A percentile compares a stretch with the other conserved stretches of the same genome.
These are phyloP conservation scores for Lepidopterella palustris DNA, from an alignment of 495 filamentous ascomycete genomes.

Conservation along the genomic window DNA sequence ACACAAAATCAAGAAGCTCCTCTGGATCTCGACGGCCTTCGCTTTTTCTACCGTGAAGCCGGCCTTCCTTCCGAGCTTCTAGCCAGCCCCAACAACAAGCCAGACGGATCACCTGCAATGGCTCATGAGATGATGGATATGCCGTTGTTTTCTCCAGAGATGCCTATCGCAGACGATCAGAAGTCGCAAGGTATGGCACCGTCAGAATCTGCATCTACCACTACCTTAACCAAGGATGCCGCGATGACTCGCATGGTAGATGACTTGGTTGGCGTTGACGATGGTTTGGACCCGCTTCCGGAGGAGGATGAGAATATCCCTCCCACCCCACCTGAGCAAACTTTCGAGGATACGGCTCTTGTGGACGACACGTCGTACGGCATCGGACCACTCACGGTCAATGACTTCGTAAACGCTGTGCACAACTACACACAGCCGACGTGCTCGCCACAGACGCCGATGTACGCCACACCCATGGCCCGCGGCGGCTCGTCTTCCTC, in stretches of 20 bases:
- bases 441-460: slow-evolving; percentile 5
- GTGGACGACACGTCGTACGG: slow-evolving; percentile 19
- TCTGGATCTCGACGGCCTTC: slow-evolving; percentile 16
- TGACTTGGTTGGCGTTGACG: slow-evolving; percentile 54
- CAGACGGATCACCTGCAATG: slow-evolving; percentile 31
- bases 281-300: slow-evolving; percentile 29
- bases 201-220: slow-evolving; percentile 29
- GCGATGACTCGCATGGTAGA: slow-evolving; percentile 54
- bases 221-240: slow-evolving; percentile 26
- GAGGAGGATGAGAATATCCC: slow-evolving; percentile 33
- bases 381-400: slow-evolving; percentile 8
- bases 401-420: slow-evolving; percentile 20
- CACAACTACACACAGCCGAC: slow-evolving; percentile 18
- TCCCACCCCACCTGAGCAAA: slow-evolving; percentile 35
- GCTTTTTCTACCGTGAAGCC: slow-evolving; percentile 26
- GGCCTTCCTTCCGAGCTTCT: slow-evolving; percentile 24
- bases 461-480: slow-evolving; percentile 16
- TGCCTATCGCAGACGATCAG: slow-evolving; percentile 23
- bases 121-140: slow-evolving; percentile 11
- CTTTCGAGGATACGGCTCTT: slow-evolving; percentile 24
- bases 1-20: slow-evolving; percentile 13
- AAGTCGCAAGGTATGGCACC: slow-evolving; percentile 25
- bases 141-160: slow-evolving; percentile 17
- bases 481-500: slow-evolving; percentile 20
- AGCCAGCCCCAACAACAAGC: slow-evolving; percentile 22